phyloP scores from a whole-genome alignment of 177 flowering plant genomes.

The Telopea speciosissima region DNA sequence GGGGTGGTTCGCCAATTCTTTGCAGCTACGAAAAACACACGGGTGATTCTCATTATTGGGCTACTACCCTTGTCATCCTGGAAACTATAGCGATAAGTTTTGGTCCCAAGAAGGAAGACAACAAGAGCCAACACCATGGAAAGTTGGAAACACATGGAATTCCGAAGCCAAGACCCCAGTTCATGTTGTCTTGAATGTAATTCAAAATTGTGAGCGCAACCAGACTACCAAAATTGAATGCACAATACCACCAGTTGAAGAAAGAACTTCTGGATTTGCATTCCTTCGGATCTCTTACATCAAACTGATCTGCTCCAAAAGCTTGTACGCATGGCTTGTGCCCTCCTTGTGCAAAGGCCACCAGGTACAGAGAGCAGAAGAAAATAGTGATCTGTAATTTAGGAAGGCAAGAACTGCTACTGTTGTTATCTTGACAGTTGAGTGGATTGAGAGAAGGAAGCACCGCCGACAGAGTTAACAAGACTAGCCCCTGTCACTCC shows the following conservation, averaged over 20 bases:
- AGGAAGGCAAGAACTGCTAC: slow-evolving; percentile 12
- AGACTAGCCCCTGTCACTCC: slow-evolving; percentile 29
- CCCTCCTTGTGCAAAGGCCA: slow-evolving; percentile 37
- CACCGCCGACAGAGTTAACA: slow-evolving; percentile 34
- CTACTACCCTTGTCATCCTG: slow-evolving; percentile 6
- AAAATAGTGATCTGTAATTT: slow-evolving; percentile 20
- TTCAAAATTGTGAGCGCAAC: slow-evolving; percentile 3
- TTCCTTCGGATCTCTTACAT: slow-evolving; percentile 10
- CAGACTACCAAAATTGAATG: slow-evolving; percentile 1
- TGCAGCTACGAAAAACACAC: slow-evolving; percentile 20
- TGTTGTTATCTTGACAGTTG: slow-evolving; percentile 1
- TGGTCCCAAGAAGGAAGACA: slow-evolving; percentile 19
- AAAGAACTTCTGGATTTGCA: slow-evolving; percentile 18
- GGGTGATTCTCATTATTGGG: slow-evolving; percentile 16
- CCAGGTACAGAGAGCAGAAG: slow-evolving; percentile 33
- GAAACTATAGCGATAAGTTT: slow-evolving; percentile 14
- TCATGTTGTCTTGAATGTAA: slow-evolving; percentile 17
- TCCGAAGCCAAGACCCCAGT: slow-evolving; percentile 22
- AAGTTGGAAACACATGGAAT: slow-evolving; percentile 16
- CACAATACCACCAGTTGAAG: slow-evolving; percentile 26
- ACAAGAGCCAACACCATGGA: slow-evolving; percentile 15
- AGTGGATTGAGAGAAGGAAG: slow-evolving; percentile 19
- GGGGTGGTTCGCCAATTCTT: slow-evolving; percentile 3
- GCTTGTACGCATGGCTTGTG: slow-evolving; percentile 51
- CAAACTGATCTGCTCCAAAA: slow-evolving; percentile 30